These are phyloP conservation scores for Santalum album DNA, from an alignment of 164 flowering plant species.

Conservation along the genomic window DNA sequence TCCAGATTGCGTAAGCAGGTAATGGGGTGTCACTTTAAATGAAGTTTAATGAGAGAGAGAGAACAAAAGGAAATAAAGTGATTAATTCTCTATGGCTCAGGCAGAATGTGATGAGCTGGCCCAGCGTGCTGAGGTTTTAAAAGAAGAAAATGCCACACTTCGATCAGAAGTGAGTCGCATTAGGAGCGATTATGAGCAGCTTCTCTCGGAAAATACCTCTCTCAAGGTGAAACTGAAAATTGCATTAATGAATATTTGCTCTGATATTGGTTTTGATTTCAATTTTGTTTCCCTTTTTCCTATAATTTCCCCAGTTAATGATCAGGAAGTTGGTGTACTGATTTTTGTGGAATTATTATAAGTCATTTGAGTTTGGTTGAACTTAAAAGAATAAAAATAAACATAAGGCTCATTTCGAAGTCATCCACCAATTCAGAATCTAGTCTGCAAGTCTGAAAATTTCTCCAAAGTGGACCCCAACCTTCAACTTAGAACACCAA, in stretches of 20 bases:
- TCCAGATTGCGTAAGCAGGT: slow-evolving; percentile 97
- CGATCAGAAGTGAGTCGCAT: slow-evolving; percentile 61
- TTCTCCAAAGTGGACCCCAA: too few species aligned
- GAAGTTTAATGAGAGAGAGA: too few species aligned
- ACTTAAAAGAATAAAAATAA: too few species aligned
- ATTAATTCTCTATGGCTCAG: slow-evolving; percentile 27
- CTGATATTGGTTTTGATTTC: not conserved
- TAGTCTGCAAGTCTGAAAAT: too few species aligned
- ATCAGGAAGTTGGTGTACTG: too few species aligned
- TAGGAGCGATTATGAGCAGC: slow-evolving; percentile 71
- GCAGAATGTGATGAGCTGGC: slow-evolving; percentile 96
- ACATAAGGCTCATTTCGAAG: too few species aligned
- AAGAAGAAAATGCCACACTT: slow-evolving; percentile 73
- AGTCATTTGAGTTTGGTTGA: too few species aligned
- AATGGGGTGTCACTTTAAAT: slow-evolving; percentile 1
- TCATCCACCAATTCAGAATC: too few species aligned
- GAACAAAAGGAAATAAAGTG: not conserved
- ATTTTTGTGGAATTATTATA: too few species aligned
- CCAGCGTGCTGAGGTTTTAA: slow-evolving; percentile 65
- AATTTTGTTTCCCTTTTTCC: not conserved
- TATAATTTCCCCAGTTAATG: not conserved
- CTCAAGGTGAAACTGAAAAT: slow-evolving; percentile 51
- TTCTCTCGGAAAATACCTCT: slow-evolving; percentile 62
- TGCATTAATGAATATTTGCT: not conserved
- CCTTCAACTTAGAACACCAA: too few species aligned